Evolutionary conservation across 805 yeast genomes (phyloP), one percentile per base, ranked within the genome.

Genomic region (Yamadazyma endophytica): DNA sequence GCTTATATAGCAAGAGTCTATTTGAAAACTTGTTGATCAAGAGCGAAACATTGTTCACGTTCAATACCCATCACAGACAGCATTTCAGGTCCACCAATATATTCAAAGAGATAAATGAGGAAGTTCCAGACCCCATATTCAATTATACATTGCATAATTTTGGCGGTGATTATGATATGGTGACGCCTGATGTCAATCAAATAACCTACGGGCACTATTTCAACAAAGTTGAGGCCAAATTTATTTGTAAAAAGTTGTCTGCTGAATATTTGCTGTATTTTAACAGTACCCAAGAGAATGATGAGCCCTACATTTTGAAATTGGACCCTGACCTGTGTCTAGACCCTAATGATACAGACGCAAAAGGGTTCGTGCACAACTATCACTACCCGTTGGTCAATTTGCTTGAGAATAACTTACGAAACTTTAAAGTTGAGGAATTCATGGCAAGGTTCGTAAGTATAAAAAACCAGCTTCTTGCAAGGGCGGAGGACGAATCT

Each of bases 31-130:
- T 11, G 12, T 21, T 21, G 9, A 21, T 17, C 4, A 11, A 15
- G 20, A 12, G 3, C 23, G 28, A 20, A 17, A 30, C 5, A 3
- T 13, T 35, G 8, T 35, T 22, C 22, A 23, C 8, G 18, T 47
- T 47, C 30, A 50, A 50, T 35, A 21, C 12, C 21, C 31, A 42
- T 9, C 52, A 49, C 31, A 34, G 28, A 16, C 16, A 34, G 6
- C 37, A 42, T 19, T 35, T 42, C 22, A 43, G 28, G 24, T 37
- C 12, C 43, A 48, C 4, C 35, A 17, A 17, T 13, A 15, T 5
- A 18, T 17, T 26, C 16, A 19, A 8, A 9, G 25, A 12, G 12
- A 7, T 12, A 7, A 9, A 11, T 23, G 25, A 23, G 7, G 12
- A 23, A 6, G 13, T 7, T 9, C 13, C 6, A 12, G 25, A 23